phyloP scores from a whole-genome alignment of 2,329 filamentous ascomycete species.

The Aspergillus eucalypticola region DNA sequence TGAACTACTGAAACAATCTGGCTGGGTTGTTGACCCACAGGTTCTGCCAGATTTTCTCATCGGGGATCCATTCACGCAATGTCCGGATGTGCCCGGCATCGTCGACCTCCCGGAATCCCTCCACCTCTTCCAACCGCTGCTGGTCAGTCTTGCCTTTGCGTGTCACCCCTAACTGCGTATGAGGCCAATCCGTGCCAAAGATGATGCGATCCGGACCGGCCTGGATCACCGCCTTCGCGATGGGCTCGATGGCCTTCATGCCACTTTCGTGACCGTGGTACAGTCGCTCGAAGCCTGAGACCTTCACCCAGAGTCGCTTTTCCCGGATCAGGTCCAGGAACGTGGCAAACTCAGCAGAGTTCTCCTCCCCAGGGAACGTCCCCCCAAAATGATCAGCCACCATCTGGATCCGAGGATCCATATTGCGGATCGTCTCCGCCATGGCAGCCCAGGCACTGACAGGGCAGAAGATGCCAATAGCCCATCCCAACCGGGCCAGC shows the following conservation, averaged over 20 bases:
- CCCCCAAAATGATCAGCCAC: neutral
- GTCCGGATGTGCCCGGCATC: neutral
- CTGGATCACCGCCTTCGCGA: neutral
- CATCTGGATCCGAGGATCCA: neutral
- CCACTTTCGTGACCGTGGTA: neutral
- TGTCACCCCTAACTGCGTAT: neutral
- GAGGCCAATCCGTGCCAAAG: neutral
- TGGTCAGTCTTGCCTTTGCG: neutral
- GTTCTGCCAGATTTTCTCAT: neutral
- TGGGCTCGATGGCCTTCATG: neutral
- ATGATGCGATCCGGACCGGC: neutral
- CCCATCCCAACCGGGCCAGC: neutral
- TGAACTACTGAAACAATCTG: neutral
- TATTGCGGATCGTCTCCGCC: neutral
- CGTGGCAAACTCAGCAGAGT: neutral
- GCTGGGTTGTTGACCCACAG: neutral
- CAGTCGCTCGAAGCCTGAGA: neutral
- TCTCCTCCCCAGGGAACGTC: neutral
- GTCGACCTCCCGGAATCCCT: neutral
- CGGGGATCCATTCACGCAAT: neutral
- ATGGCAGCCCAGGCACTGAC: neutral
- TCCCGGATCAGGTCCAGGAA: neutral
- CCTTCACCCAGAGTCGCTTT: neutral
- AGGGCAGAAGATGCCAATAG: constrained; percentile 1
- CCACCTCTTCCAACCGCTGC: neutral